Evolutionary conservation across 1,139 yeast genomes (phyloP).

Genomic region (Debaryomyces sp.): DNA sequence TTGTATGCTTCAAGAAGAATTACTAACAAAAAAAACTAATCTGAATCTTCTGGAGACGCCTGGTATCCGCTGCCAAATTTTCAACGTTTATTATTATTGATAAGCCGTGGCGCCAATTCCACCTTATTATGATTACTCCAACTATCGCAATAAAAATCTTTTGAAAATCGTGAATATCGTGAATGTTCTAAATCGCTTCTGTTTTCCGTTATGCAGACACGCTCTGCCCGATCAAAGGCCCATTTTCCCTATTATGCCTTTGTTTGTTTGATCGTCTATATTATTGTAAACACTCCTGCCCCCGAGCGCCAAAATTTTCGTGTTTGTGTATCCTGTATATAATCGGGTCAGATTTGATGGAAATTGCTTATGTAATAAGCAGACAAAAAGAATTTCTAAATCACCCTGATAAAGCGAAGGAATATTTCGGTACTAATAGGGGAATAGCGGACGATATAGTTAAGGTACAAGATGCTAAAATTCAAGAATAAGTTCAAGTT

Average conservation of each 20-base stretch:
- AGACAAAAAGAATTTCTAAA: not conserved
- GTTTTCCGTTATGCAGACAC: constrained; percentile 2
- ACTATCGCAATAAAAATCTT: not conserved
- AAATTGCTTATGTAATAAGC: constrained; percentile 1
- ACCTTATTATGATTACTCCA: not conserved
- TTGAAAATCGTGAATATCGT: constrained; percentile 5
- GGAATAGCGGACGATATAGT: not conserved
- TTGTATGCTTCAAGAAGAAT: constrained; percentile 4
- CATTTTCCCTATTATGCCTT: not conserved
- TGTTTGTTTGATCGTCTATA: constrained; percentile 4
- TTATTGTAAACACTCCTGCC: constrained; percentile 4
- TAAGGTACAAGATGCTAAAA: constrained; percentile 34
- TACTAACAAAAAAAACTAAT: constrained; percentile 2
- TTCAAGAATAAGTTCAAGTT: constrained; percentile 52
- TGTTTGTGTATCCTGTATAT: constrained; percentile 3
- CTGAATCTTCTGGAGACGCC: not conserved
- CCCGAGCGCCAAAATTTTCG: constrained; percentile 1
- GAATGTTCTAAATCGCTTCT: not conserved
- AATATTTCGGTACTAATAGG: not conserved
- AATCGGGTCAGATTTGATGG: not conserved
- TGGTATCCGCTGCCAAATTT: not conserved
- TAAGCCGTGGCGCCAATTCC: constrained; percentile 7
- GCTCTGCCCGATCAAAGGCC: constrained; percentile 1
- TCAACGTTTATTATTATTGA: constrained; percentile 3
- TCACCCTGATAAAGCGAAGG: not conserved